Conservation (phyloP, 2,329 filamentous ascomycete species). For the Aspergillus japonicus region DNA sequence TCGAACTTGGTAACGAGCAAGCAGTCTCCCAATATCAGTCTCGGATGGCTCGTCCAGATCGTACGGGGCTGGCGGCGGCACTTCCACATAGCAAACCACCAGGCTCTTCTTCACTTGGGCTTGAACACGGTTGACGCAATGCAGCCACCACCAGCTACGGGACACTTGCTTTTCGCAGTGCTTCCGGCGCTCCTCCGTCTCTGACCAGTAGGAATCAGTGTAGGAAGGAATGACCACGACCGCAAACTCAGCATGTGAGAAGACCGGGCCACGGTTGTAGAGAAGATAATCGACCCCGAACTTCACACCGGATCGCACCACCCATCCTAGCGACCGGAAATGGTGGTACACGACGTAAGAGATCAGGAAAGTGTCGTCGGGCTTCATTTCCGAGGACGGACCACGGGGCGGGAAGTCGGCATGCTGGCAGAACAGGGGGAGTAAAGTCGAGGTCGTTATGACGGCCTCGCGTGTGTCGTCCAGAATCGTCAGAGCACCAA, state of each 20-base stretch:
- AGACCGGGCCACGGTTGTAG: conserved; percentile 88
- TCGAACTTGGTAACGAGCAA: conserved; percentile 71
- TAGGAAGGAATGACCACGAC: conserved; percentile 83
- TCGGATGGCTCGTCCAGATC: conserved; percentile 36
- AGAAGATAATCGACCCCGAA: conserved; percentile 95
- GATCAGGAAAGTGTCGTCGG: conserved; percentile 81
- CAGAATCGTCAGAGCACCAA: conserved; percentile 69
- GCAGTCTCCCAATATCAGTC: conserved; percentile 59
- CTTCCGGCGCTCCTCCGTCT: conserved; percentile 48
- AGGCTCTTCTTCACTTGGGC: conserved; percentile 87
- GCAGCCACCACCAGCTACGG: conserved; percentile 59
- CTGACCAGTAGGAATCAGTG: conserved; percentile 67
- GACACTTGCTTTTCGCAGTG: conserved; percentile 50
- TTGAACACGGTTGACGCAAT: conserved; percentile 85
- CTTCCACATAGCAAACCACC: conserved; percentile 85
- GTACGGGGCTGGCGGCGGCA: conserved; percentile 65
- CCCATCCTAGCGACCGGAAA: conserved; percentile 93
- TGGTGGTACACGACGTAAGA: conserved; percentile 93
- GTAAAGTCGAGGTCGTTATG: conserved; percentile 57
- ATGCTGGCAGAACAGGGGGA: conserved; percentile 65
- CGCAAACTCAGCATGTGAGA: conserved; percentile 92
- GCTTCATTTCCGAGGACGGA: conserved; percentile 50
- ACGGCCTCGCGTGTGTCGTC: conserved; percentile 35
- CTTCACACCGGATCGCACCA: conserved; percentile 87
- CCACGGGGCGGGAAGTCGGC: conserved; percentile 66